Conservation (phyloP, 305 asterid species). For the Fraxinus velutina region DNA sequence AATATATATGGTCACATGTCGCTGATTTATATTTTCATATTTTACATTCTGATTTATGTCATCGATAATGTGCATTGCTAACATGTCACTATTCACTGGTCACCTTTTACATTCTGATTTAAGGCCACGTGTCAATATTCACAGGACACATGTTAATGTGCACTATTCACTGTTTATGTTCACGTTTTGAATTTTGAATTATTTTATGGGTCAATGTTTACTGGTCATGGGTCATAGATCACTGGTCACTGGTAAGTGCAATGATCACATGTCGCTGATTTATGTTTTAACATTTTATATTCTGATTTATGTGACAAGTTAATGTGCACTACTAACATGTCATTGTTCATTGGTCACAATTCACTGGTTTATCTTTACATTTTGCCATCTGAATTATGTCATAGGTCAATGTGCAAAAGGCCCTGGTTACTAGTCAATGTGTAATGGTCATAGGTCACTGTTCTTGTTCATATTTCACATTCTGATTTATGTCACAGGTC, state of each 20-base stretch:
- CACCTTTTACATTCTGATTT: no score
- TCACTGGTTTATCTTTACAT: background rate
- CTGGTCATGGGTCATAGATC: background rate
- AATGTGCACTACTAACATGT: background rate
- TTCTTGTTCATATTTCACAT: background rate
- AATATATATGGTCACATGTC: no score
- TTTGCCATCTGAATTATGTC: no score
- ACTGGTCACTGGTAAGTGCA: background rate
- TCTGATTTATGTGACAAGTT: background rate
- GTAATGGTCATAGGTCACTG: background rate
- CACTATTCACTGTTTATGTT: background rate
- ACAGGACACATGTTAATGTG: background rate
- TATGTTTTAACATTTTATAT: background rate
- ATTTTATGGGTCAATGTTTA: no score
- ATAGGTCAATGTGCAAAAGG: background rate
- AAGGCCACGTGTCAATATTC: background rate
- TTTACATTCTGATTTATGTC: no score
- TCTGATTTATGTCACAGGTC: background rate
- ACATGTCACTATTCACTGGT: no score
- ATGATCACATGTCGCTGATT: background rate
- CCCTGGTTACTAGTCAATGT: background rate
- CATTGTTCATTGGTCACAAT: background rate
- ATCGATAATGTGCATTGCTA: no score
- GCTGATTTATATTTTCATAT: no score
- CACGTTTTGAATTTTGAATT: background rate